Conservation (phyloP, 2,329 filamentous ascomycete genomes). For the Paradendryphiella salina region DNA sequence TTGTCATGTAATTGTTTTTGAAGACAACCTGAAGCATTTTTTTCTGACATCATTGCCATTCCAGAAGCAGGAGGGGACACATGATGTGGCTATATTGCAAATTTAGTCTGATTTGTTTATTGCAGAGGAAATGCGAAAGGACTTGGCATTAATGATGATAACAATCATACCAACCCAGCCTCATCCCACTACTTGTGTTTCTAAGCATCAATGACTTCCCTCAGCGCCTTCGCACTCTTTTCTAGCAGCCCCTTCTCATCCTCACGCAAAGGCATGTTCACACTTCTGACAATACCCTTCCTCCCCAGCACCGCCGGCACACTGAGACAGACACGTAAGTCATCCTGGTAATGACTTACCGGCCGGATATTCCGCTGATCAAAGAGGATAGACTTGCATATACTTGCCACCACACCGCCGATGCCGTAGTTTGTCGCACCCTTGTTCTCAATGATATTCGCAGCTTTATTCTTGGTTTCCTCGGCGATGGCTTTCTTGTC, state of each 20-base stretch:
- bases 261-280: slow-evolving; percentile 8
- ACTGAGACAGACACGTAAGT: slow-evolving; percentile 20
- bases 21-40: too few relatives aligned
- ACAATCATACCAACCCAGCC: too few relatives aligned
- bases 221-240: slow-evolving; percentile 21
- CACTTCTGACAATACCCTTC: slow-evolving; percentile 15
- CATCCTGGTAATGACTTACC: slow-evolving; percentile 22
- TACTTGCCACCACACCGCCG: slow-evolving; percentile 23
- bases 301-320: slow-evolving; percentile 23
- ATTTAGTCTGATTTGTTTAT: too few relatives aligned
- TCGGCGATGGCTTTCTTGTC: slow-evolving; percentile 16
- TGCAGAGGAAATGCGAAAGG: too few relatives aligned
- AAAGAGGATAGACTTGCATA: slow-evolving; percentile 21
- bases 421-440: slow-evolving; percentile 29
- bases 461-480: slow-evolving; percentile 22
- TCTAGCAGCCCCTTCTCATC: slow-evolving; percentile 17
- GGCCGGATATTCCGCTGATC: slow-evolving; percentile 20
- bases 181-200: too few relatives aligned
- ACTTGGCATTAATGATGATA: too few relatives aligned
- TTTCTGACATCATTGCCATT: too few relatives aligned
- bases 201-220: slow-evolving; percentile 13
- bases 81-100: too few relatives aligned
- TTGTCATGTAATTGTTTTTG: too few relatives aligned
- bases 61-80: too few relatives aligned
- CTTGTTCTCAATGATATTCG: slow-evolving; percentile 23